Evolutionary conservation across 305 asterid genomes (phyloP), one percentile per base, ranked within the genome.

Genomic region (Rubia tinctorum): DNA sequence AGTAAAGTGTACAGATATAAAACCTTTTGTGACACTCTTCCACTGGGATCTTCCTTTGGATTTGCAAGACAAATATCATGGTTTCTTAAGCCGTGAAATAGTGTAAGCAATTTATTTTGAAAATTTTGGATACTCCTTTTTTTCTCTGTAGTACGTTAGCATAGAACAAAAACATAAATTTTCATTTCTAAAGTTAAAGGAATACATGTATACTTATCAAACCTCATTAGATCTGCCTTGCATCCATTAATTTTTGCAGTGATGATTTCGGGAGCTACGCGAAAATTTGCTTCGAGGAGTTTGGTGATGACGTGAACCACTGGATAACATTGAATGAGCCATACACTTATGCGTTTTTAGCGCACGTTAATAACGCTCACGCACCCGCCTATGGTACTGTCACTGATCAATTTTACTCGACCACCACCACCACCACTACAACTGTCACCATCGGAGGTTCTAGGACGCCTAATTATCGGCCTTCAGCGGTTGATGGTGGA

Each of bases 1-100:
- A 42, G 10, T 5, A 56, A 56, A 27, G 6, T 61, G 11, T 61
- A 7, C 66, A 63, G 68, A 4, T 8, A 64, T 64, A 3, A 13
- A 34, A 6, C 69, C 69, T 37, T 64, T 34, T 64, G 69, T 37
- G 69, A 64, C 69, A 64, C 69, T 64, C 25, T 64, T 64, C 20
- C 69, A 64, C 47, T 64, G n/a, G 20, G 69, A 64, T 64, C 69
- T 64, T 15, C 69, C 69, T 7, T n/a, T 34, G 22, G 37, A 12
- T 12, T 64, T 64, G 47, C 69, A 64, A 18, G 25, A 64, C 37
- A 43, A 64, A 64, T 64, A 64, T 14, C 9, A 64, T 17, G 69
- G 69, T 18, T 64, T 64, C 69, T 18, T 64, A 8, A 43, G 43
- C 11, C 47, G 14, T 4, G 20, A 25, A 37, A 14, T 64, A 27